These are phyloP conservation scores for Sugiyamaella smithiae DNA, from an alignment of 805 yeast species.

Conservation along the genomic window DNA sequence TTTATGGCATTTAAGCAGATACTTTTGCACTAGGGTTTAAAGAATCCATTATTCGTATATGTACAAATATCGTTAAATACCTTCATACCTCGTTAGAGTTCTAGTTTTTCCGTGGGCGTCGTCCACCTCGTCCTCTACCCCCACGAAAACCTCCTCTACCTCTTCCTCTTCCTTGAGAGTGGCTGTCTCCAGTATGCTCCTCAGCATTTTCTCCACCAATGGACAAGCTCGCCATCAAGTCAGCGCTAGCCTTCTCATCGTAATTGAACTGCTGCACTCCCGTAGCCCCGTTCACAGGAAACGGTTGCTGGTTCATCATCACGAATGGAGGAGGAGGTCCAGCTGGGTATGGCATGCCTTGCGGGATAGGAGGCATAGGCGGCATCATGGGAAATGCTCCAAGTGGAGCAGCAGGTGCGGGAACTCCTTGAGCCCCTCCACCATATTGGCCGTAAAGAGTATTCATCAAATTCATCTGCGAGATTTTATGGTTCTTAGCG, in stretches of 20 bases:
- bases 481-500: slow-evolving; percentile 16
- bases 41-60: slow-evolving; percentile 1
- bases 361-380: slow-evolving; percentile 24
- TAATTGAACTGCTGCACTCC: slow-evolving; percentile 9
- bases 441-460: slow-evolving; percentile 23
- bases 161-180: slow-evolving; percentile 15
- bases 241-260: slow-evolving; percentile 25
- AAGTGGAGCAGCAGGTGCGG: slow-evolving; percentile 31
- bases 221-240: slow-evolving; percentile 26
- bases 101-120: slow-evolving; percentile 13
- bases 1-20: not conserved
- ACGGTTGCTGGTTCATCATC: no score
- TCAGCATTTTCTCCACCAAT: slow-evolving; percentile 19
- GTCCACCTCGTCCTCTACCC: slow-evolving; percentile 21
- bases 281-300: slow-evolving; percentile 21
- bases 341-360: slow-evolving; percentile 8
- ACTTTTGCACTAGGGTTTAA: not conserved
- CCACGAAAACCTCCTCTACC: slow-evolving; percentile 17
- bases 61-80: not conserved
- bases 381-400: no score
- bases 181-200: slow-evolving; percentile 22
- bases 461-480: slow-evolving; percentile 21
- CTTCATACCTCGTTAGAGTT: not conserved
- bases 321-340: slow-evolving; percentile 6
- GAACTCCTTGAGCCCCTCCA: slow-evolving; percentile 15